A percentile compares a stretch with the other conserved stretches of the same genome.
Evolutionary conservation across 148 eudicot genomes (phyloP).

Genomic region (Silene conica): DNA sequence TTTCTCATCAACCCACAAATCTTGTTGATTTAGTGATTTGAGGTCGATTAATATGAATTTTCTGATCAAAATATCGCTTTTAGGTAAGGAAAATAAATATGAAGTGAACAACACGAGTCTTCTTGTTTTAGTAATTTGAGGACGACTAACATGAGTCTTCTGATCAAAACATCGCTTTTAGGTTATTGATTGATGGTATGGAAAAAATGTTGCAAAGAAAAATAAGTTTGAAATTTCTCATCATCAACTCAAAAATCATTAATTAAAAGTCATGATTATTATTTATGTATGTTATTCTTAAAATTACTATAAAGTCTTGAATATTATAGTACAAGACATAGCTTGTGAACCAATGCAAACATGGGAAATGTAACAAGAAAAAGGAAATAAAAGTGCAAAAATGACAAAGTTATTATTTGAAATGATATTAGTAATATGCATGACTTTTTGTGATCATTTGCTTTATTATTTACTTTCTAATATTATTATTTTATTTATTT

Average conservation of each 20-base stretch:
- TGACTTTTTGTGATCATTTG: slow-evolving; percentile 8
- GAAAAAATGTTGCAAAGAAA: slow-evolving; percentile 2
- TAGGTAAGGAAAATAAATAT: not conserved
- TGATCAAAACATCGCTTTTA: not conserved
- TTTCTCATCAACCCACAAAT: not conserved
- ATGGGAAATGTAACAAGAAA: slow-evolving; percentile 20
- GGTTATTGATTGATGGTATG: not conserved
- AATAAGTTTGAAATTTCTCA: not conserved
- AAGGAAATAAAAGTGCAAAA: slow-evolving; percentile 5
- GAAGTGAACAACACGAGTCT: not conserved
- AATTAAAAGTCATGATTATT: not conserved
- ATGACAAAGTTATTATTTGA: not conserved
- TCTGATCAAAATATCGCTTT: not conserved
- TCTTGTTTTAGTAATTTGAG: slow-evolving; percentile 8
- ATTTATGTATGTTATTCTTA: slow-evolving; percentile 5
- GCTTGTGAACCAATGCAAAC: slow-evolving; percentile 12
- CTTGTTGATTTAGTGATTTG: slow-evolving; percentile 12
- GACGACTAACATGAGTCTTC: not conserved
- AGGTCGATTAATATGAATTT: not conserved
- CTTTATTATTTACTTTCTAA: slow-evolving; percentile 16
- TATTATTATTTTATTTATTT: slow-evolving; percentile 14
- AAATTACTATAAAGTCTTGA: not conserved
- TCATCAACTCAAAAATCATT: slow-evolving; percentile 2
- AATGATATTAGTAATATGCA: slow-evolving; percentile 1
- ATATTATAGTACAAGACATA: slow-evolving; percentile 4